Conservation (phyloP, 1,139 yeast genomes). For the Geotrichum aggregatum region DNA sequence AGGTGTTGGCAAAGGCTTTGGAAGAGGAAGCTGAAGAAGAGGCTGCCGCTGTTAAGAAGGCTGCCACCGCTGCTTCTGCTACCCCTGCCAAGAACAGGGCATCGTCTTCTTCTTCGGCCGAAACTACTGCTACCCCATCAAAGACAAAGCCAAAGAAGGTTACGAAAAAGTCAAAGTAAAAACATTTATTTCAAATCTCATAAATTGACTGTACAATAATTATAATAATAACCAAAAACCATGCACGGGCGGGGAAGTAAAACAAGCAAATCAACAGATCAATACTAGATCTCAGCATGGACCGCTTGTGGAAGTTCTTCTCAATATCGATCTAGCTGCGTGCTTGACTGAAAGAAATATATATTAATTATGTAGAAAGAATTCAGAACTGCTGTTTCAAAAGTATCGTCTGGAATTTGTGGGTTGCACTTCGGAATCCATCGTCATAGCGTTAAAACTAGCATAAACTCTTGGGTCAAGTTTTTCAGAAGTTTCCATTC, state of each 20-base stretch:
- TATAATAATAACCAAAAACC: neutral
- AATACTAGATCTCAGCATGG: too few species aligned
- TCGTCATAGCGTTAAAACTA: conserved; percentile 17
- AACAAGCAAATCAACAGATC: neutral
- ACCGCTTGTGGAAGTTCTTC: too few species aligned
- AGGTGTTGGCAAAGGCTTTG: conserved; percentile 27
- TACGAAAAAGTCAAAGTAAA: conserved; percentile 3
- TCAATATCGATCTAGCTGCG: neutral
- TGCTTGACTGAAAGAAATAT: neutral
- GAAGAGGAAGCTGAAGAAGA: conserved; percentile 33
- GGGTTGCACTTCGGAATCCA: conserved; percentile 9
- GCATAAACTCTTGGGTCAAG: conserved; percentile 20
- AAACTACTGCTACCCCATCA: conserved; percentile 11
- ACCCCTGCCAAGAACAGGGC: conserved; percentile 5
- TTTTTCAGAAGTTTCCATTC: neutral
- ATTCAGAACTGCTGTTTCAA: neutral
- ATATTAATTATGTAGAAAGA: neutral
- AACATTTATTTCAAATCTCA: neutral
- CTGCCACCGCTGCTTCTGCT: conserved; percentile 21
- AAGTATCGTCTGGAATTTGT: conserved; percentile 9
- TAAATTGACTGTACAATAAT: neutral
- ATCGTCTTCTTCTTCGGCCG: neutral
- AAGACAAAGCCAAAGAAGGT: conserved; percentile 11
- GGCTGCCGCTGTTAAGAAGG: conserved; percentile 25
- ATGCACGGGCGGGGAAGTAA: neutral